These are phyloP conservation scores for Arthroderma sp. DNA, from an alignment of 2,329 filamentous ascomycete species.

Conservation along the genomic window DNA sequence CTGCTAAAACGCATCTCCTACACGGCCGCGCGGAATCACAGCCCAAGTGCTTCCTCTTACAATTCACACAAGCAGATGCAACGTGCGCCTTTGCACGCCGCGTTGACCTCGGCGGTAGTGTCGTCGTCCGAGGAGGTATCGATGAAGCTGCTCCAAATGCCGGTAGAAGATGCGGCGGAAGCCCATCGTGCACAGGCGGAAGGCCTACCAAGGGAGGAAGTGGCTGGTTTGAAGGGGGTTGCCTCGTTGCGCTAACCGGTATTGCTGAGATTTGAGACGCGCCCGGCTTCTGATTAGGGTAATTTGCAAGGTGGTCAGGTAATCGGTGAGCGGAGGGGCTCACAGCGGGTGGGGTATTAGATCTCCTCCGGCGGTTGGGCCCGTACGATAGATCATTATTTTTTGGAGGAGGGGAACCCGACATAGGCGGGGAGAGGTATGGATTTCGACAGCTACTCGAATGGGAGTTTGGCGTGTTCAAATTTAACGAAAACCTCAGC, in stretches of 20 bases:
- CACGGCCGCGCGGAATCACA: slow-evolving; percentile 25
- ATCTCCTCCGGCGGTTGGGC: slow-evolving; percentile 16
- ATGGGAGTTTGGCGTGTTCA: slow-evolving; percentile 15
- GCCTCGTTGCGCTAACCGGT: slow-evolving; percentile 1
- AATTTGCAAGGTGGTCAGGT: no score
- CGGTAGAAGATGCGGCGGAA: slow-evolving; percentile 7
- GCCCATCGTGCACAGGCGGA: slow-evolving; percentile 4
- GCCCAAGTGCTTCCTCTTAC: slow-evolving; percentile 26
- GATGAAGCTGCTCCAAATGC: slow-evolving; percentile 6
- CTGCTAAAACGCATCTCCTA: slow-evolving; percentile 23
- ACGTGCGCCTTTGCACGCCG: slow-evolving; percentile 26
- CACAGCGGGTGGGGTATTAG: slow-evolving; percentile 11
- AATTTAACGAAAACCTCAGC: slow-evolving; percentile 16
- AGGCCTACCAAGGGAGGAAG: slow-evolving; percentile 7
- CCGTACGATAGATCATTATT: slow-evolving; percentile 16
- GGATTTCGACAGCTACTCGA: slow-evolving; percentile 15
- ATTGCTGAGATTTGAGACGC: no score
- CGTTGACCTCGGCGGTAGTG: slow-evolving; percentile 17
- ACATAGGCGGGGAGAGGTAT: slow-evolving; percentile 23
- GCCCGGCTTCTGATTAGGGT: no score
- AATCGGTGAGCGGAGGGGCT: no score
- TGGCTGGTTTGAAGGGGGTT: slow-evolving; percentile 2
- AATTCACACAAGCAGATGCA: slow-evolving; percentile 27
- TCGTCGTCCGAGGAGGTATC: slow-evolving; percentile 9
- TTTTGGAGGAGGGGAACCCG: slow-evolving; percentile 20